A percentile compares a stretch with the other conserved stretches of the same genome.
Conservation (phyloP, 257 asterid species). For the Solanum dulcamara region DNA sequence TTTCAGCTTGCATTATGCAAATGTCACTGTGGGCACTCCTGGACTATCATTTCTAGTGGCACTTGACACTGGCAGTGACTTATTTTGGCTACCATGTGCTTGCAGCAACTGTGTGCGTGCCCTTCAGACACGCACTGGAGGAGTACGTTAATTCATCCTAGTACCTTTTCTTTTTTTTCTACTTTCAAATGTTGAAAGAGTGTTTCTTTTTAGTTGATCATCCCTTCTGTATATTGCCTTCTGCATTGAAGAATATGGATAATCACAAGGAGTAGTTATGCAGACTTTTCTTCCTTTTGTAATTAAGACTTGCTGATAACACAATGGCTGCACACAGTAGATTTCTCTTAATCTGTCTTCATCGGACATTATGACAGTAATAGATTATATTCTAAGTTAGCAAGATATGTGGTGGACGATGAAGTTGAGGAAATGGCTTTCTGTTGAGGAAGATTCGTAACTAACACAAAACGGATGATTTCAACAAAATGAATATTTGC, state of each 20-base stretch:
- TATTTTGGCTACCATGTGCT: conserved; percentile 95
- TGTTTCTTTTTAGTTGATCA: neutral
- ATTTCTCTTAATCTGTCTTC: neutral
- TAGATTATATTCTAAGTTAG: neutral
- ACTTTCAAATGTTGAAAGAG: neutral
- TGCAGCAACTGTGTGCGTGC: conserved; percentile 49
- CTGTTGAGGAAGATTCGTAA: neutral
- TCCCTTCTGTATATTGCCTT: neutral
- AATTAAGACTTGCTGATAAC: neutral
- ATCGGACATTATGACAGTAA: neutral
- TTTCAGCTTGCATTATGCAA: conserved; percentile 84
- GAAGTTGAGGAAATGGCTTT: neutral
- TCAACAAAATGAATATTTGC: neutral
- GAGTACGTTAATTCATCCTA: conserved; percentile 17
- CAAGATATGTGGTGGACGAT: neutral
- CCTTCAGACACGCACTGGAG: conserved; percentile 35
- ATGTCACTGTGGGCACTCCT: conserved; percentile 81
- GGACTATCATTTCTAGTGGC: conserved; percentile 57
- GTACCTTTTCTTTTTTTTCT: neutral
- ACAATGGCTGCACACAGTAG: neutral
- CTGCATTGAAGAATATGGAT: neutral
- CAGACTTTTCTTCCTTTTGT: neutral
- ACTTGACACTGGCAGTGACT: conserved; percentile 95
- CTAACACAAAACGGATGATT: neutral
- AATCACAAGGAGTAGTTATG: neutral